Base-by-base conservation (phyloP, 2,329 filamentous ascomycete genomes). In the Stagonosporopsis tanaceti region DNA sequence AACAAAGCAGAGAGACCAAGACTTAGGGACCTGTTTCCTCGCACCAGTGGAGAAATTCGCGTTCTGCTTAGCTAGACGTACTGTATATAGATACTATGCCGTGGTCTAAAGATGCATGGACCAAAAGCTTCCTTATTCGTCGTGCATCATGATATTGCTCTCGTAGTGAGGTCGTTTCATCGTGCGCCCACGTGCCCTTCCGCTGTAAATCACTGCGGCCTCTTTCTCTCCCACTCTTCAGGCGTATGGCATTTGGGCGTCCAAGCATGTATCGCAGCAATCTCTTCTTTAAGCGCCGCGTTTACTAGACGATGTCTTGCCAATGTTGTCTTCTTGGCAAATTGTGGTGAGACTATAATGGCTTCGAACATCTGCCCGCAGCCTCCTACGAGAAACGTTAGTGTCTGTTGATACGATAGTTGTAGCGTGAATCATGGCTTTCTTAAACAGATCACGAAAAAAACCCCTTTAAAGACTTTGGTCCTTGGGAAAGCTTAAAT, bases 191-290 rank as follows among this genome's bases (percentile, higher is more conserved):
- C 11, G 37, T 12, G 6, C 17, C 11, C 37, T 39, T 22, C 7
- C 24, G 37, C 17, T 41, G 25, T 47, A 37, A 47, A 42, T 64
- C 52, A 70, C 60, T 76, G 73, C 6, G 67, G 72, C 61, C 84
- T 83, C 77, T 89, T 85, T 77, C 86, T 87, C 79, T 91, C 86
- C 87, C 90, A 96, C 80, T 97, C 92, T 70, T 93, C 91, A 0
- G 92, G 91, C 8, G 93, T 97, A 80, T 93, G 90, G 76, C 93
- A 97, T 79, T 93, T 96, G 27, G 93, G 92, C 53, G 92, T 96
- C 93, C 93, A 97, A 37, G 93, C 93, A 80, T 97, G 93, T 68
- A 97, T 96, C 63, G 85, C 86, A 15, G 91, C 91, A 75, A 97
- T 96, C 79, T 97, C 93, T 44, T 89, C 85, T 80, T 93, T 94